These are phyloP conservation scores for Hanseniaspora pseudoguilliermondii DNA, from an alignment of 805 yeast species.

Conservation along the genomic window DNA sequence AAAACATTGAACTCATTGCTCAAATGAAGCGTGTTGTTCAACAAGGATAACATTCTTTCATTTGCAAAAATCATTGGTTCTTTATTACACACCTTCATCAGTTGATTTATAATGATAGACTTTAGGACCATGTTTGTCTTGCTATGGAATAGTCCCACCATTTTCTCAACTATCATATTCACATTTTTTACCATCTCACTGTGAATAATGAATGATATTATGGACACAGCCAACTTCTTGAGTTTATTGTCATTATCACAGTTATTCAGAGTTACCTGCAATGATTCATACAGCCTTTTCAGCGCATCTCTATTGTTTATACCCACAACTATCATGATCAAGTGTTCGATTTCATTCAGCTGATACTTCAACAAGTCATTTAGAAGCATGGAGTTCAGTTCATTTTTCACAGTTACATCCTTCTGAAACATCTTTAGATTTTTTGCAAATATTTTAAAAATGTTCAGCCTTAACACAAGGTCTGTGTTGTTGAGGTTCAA, in stretches of 20 bases:
- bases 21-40: not conserved
- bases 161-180: not conserved
- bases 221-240: not conserved
- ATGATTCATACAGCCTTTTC: not conserved
- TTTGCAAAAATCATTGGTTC: not conserved
- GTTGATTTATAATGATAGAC: not conserved
- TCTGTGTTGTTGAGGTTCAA: conserved; percentile 34
- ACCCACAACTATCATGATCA: not conserved
- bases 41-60: not conserved
- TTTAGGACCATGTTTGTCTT: not conserved
- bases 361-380: not conserved
- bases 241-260: not conserved
- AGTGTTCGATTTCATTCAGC: not conserved
- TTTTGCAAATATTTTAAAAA: conserved; percentile 33
- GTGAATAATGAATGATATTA: not conserved
- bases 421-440: not conserved
- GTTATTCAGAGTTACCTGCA: not conserved
- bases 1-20: not conserved
- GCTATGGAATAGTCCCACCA: not conserved
- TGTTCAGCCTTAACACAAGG: conserved; percentile 27
- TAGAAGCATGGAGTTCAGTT: not conserved
- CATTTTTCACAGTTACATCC: not conserved
- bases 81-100: not conserved
- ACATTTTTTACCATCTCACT: not conserved
- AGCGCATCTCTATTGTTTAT: not conserved